These are phyloP conservation scores for Papiliotrema nemorosa DNA, from an alignment of 1,284 basidiomycete species.

Conservation along the genomic window DNA sequence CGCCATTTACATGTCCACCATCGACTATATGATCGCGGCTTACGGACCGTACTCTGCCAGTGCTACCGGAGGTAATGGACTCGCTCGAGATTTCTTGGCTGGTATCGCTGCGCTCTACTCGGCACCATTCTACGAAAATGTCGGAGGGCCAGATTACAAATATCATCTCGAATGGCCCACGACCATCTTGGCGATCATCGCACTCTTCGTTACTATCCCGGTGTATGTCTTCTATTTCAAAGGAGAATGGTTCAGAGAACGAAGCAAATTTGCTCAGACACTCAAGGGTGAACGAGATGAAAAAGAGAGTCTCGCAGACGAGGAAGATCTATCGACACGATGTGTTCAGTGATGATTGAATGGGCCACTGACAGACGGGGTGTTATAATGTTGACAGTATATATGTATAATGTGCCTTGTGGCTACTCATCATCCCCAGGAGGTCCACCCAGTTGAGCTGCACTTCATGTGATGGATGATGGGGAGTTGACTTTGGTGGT, in stretches of 20 bases:
- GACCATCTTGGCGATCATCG: slow-evolving; percentile 48
- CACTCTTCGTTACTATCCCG: slow-evolving; percentile 46
- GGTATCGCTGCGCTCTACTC: slow-evolving; percentile 24
- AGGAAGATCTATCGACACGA: not conserved
- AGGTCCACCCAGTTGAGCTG: too few relatives aligned
- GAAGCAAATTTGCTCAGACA: slow-evolving; percentile 47
- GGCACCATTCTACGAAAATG: slow-evolving; percentile 33
- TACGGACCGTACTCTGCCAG: slow-evolving; percentile 51
- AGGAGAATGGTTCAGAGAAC: slow-evolving; percentile 43
- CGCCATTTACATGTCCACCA: slow-evolving; percentile 40
- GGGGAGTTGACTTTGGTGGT: too few relatives aligned
- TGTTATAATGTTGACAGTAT: too few relatives aligned
- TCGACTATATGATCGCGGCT: slow-evolving; percentile 50
- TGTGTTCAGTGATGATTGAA: too few relatives aligned
- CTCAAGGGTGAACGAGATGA: slow-evolving; percentile 29
- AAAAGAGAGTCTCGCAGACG: too few relatives aligned
- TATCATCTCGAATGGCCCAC: slow-evolving; percentile 45
- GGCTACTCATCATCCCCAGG: too few relatives aligned
- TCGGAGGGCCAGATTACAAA: slow-evolving; percentile 23
- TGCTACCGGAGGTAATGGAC: slow-evolving; percentile 44
- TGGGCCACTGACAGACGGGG: too few relatives aligned
- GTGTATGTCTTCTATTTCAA: slow-evolving; percentile 51
- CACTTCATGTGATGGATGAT: too few relatives aligned
- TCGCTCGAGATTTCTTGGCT: slow-evolving; percentile 45
- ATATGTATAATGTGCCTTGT: too few relatives aligned